Conservation (phyloP, 768 basidiomycete genomes). For the Asterophora parasitica region DNA sequence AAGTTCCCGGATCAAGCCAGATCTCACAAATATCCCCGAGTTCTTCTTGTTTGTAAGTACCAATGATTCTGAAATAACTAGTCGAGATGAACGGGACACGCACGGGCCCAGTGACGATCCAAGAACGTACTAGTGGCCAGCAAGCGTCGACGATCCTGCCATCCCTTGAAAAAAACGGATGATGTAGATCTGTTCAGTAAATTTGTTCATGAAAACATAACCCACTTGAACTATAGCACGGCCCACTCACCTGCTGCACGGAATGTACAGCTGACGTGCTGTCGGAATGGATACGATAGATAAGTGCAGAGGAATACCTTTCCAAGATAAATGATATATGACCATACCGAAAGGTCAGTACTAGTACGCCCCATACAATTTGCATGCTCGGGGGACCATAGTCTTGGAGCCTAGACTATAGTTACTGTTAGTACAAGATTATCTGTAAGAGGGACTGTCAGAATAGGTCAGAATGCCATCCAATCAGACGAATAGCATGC, state of each 20-base stretch:
- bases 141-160: conserved; percentile 72
- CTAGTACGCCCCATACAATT: conserved; percentile 60
- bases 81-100: neutral
- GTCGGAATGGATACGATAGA: neutral
- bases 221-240: neutral
- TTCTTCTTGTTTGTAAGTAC: conserved; percentile 68
- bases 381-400: conserved; percentile 68
- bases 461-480: neutral
- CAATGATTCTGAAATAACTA: conserved; percentile 38
- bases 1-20: conserved; percentile 54
- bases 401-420: conserved; percentile 52
- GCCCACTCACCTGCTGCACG: conserved; percentile 45
- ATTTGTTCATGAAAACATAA: neutral
- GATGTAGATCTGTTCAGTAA: conserved; percentile 52
- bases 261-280: conserved; percentile 54
- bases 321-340: neutral
- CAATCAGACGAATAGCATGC: neutral
- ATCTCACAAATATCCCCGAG: conserved; percentile 69
- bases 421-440: conserved; percentile 64
- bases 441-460: conserved; percentile 32
- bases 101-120: conserved; percentile 50
- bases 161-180: conserved; percentile 73
- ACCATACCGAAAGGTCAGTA: conserved; percentile 56
- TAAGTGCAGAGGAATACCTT: neutral
- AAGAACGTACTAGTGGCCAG: conserved; percentile 61